Conservation (phyloP, 805 yeast species). For the Candida argentea region DNA sequence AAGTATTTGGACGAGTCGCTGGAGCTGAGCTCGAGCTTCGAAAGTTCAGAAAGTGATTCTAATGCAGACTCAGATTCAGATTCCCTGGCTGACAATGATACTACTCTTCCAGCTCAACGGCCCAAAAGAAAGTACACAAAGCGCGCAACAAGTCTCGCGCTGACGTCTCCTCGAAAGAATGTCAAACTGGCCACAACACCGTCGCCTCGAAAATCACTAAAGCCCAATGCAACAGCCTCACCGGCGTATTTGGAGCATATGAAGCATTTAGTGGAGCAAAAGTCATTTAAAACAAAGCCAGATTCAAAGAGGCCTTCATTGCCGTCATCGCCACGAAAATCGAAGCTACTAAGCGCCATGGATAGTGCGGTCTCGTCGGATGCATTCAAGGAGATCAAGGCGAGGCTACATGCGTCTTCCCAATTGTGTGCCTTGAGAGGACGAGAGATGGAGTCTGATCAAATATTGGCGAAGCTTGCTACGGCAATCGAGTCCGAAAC, state of each 20-base stretch:
- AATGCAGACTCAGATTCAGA: not conserved
- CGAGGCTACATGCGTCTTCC: conserved; percentile 34
- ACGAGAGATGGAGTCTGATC: conserved; percentile 72
- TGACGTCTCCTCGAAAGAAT: not conserved
- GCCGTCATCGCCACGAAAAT: not conserved
- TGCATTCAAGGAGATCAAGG: conserved; percentile 29
- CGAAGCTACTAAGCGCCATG: conserved; percentile 20
- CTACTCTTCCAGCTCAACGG: too few species aligned
- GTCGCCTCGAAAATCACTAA: not conserved
- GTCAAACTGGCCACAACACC: not conserved
- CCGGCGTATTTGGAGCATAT: too few species aligned
- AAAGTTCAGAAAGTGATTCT: not conserved
- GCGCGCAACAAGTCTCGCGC: not conserved
- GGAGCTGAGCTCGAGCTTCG: not conserved
- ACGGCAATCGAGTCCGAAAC: conserved; percentile 57
- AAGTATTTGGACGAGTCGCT: not conserved
- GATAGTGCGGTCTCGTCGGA: conserved; percentile 11
- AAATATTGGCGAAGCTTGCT: conserved; percentile 58
- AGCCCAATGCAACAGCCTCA: not conserved
- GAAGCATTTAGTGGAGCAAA: too few species aligned
- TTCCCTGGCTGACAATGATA: not conserved
- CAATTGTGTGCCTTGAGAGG: conserved; percentile 60
- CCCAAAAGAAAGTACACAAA: too few species aligned
- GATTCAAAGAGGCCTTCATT: not conserved
- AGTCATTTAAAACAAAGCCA: not conserved